Percentiles rank a stretch among this genome's conserved stretches.
phyloP scores from a whole-genome alignment of 169 alveolate genomes.

The Miamiensis avidus region DNA sequence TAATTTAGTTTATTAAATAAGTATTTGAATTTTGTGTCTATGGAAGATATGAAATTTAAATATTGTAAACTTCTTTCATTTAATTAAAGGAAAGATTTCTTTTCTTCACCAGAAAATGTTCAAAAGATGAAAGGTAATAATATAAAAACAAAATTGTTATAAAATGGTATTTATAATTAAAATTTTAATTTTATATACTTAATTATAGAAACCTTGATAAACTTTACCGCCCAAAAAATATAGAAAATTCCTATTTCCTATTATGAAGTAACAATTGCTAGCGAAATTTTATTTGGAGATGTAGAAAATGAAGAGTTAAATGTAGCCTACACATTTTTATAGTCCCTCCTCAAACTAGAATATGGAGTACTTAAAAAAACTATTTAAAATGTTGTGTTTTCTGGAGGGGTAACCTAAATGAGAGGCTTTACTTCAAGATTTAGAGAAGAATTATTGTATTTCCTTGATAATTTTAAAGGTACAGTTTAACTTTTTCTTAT shows the following conservation, averaged over 20 bases:
- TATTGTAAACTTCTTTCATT: constrained; percentile 7
- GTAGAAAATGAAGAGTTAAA: neutral
- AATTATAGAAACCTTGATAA: too few relatives aligned
- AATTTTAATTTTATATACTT: too few relatives aligned
- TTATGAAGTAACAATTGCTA: neutral
- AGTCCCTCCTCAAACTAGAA: neutral
- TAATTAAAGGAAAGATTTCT: neutral
- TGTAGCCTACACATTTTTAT: neutral
- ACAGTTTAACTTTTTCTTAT: too few relatives aligned
- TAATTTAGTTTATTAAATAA: neutral
- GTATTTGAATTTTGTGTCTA: neutral
- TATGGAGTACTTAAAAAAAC: too few relatives aligned
- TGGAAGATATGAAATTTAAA: constrained; percentile 27
- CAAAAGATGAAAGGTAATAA: neutral
- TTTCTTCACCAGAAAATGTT: neutral
- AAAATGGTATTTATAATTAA: neutral
- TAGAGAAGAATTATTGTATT: neutral
- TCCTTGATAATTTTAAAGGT: neutral
- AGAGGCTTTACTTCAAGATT: neutral
- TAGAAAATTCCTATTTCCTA: neutral
- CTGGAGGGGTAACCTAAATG: neutral
- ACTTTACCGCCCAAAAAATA: neutral
- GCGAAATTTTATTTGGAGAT: neutral
- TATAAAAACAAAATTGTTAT: neutral
- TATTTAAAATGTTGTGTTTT: neutral